Evolutionary conservation across 2,329 filamentous ascomycete species (phyloP).

Genomic region (Colletotrichum orbiculare): DNA sequence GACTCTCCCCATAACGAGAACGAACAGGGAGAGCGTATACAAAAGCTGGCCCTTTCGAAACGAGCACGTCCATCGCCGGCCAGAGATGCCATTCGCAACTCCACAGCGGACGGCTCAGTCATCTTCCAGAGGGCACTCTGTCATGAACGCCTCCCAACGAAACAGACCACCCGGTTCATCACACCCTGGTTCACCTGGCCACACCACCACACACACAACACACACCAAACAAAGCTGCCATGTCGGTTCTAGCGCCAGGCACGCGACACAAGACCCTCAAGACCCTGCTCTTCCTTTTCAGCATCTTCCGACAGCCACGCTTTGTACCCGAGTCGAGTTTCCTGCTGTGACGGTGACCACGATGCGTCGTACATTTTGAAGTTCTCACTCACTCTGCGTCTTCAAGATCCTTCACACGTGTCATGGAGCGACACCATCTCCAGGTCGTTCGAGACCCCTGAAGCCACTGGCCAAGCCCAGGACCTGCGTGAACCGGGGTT

Average conservation of each 20-base stretch:
- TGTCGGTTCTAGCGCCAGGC: conserved; percentile 15
- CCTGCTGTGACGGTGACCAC: background rate
- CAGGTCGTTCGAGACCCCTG: background rate
- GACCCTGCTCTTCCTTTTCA: background rate
- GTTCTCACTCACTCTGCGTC: background rate
- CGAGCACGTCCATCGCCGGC: background rate
- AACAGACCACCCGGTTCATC: no score
- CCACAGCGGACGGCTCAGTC: no score
- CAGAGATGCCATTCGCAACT: no score
- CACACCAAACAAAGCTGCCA: background rate
- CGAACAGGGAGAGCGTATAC: no score
- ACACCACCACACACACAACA: background rate
- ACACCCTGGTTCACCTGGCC: conserved; percentile 10
- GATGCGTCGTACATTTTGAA: background rate
- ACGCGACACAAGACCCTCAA: background rate
- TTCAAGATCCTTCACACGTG: background rate
- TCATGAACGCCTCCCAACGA: no score
- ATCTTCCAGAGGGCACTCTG: background rate
- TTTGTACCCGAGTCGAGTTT: background rate
- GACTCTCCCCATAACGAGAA: no score
- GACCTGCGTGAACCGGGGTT: background rate
- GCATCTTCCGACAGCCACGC: background rate
- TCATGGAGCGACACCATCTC: background rate
- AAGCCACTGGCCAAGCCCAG: background rate
- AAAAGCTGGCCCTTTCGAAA: background rate